phyloP scores from a whole-genome alignment of 2,329 filamentous ascomycete genomes.

The Nothomitra cinnamomea region DNA sequence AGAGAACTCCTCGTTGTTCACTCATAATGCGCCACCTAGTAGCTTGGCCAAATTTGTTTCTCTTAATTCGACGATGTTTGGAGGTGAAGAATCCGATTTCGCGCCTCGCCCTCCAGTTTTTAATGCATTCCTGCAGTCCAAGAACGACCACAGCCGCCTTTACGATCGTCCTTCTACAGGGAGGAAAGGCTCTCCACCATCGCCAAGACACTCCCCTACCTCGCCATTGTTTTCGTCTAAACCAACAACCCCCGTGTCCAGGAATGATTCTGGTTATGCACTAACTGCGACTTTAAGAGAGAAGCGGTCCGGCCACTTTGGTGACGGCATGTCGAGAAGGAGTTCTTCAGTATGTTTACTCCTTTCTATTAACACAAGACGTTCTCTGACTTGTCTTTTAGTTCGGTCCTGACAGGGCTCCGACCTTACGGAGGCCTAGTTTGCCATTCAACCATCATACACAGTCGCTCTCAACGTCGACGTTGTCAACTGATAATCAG shows the following conservation, averaged over 20 bases:
- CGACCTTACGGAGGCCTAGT: slow-evolving; percentile 32
- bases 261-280: slow-evolving; percentile 82
- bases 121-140: slow-evolving; percentile 76
- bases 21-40: slow-evolving; percentile 48
- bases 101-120: slow-evolving; percentile 53
- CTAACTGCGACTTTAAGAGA: slow-evolving; percentile 74
- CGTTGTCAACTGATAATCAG: slow-evolving; percentile 30
- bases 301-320: slow-evolving; percentile 83
- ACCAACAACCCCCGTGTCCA: slow-evolving; percentile 63
- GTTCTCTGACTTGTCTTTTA: slow-evolving; percentile 12
- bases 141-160: slow-evolving; percentile 40
- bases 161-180: slow-evolving; percentile 53
- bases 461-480: slow-evolving; percentile 50
- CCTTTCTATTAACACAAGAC: not conserved
- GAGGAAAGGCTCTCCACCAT: slow-evolving; percentile 35
- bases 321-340: slow-evolving; percentile 55
- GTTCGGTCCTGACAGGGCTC: slow-evolving; percentile 32
- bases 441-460: slow-evolving; percentile 55
- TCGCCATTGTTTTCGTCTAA: slow-evolving; percentile 62
- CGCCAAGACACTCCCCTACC: slow-evolving; percentile 51
- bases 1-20: slow-evolving; percentile 69
- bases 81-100: slow-evolving; percentile 39
- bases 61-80: slow-evolving; percentile 79
- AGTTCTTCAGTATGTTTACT: slow-evolving; percentile 54
- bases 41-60: slow-evolving; percentile 73